phyloP scores from a whole-genome alignment of 371 early-diverging fungal species.

The Polyrhizophydium stewartii region DNA sequence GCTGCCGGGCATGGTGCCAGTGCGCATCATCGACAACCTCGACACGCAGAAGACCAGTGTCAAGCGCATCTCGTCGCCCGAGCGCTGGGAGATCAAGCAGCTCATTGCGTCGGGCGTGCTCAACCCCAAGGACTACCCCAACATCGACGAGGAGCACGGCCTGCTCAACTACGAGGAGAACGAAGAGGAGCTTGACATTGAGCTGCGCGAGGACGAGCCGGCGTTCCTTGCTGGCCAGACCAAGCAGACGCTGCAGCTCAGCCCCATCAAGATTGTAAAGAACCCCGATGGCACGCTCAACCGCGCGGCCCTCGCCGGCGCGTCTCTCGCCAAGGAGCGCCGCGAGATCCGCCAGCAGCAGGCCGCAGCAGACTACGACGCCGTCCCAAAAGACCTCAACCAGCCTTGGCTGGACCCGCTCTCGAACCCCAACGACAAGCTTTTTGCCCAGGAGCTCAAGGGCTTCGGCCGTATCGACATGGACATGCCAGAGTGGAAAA shows the following conservation, averaged over 20 bases:
- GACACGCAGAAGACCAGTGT: conserved; percentile 52
- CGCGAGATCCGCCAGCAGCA: conserved; percentile 81
- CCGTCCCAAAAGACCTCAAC: conserved; percentile 85
- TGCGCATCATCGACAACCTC: conserved; percentile 49
- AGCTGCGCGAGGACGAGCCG: conserved; percentile 94
- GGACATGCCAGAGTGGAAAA: conserved; percentile 88
- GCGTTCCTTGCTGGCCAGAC: conserved; percentile 92
- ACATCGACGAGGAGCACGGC: conserved; percentile 76
- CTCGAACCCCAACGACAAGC: conserved; percentile 79
- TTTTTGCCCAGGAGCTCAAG: conserved; percentile 85
- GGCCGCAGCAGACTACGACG: conserved; percentile 78
- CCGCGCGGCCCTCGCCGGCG: conserved; percentile 90
- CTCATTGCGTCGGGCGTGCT: conserved; percentile 91
- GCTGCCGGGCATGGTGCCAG: conserved; percentile 33
- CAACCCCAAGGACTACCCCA: conserved; percentile 81
- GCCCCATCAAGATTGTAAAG: conserved; percentile 95
- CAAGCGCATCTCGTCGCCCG: conserved; percentile 93
- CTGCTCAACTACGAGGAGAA: conserved; percentile 71
- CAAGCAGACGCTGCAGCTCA: conserved; percentile 73
- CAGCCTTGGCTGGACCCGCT: conserved; percentile 94
- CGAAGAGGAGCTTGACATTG: conserved; percentile 95
- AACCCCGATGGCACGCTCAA: conserved; percentile 96
- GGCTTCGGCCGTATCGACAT: conserved; percentile 33
- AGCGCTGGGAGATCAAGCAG: conserved; percentile 96
- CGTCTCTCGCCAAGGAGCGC: conserved; percentile 90